Evolutionary conservation across 2,329 filamentous ascomycete genomes (phyloP), one percentile per base, ranked within the genome.

Genomic region (Aspergillus pseudoviridinutans): DNA sequence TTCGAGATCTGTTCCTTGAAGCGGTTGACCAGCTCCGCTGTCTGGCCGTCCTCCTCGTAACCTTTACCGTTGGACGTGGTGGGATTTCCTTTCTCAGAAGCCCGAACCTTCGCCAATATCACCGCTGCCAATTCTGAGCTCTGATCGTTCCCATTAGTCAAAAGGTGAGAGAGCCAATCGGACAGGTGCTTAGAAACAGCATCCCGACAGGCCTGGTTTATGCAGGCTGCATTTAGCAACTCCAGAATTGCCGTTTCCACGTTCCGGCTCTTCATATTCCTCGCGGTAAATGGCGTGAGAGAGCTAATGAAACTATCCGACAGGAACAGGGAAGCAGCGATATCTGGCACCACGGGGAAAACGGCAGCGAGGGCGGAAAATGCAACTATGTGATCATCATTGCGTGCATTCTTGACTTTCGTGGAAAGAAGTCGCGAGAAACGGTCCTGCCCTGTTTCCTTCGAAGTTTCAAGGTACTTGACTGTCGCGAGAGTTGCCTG

Each of bases 301-400:
- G 85, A 88, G 58, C 86, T 80, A 49, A 97, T 79, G 68, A 99
- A 97, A 3, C 91, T 91, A 64, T 96, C 91, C 38, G 87, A 92
- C 56, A 97, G 83, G 72, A 99, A 97, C 41, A 97, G 80, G 58
- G 86, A 81, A 3, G 90, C 82, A 1, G 88, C 90, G 47, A 90
- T 83, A 55, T 87, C 84, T 3, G 91, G 89, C 2, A 90, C 86
- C 53, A 99, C 84, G 1, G 94, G 92, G 71, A 99, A 99, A 8
- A 95, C 85, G 24, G 87, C 86, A 1, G 92, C 86, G 5, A 92
- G 91, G n/a, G 92, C 92, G 54, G 92, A 97, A 72, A 97, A 97
- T 5, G 92, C 92, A 51, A 94, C 82, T 55, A 96, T 91, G 64
- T 95, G 85, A 73, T 96, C 91, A 67, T 97, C 92, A 62, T 92